Evolutionary conservation across 2,329 filamentous ascomycete species (phyloP).

Genomic region (Ilyonectria sp.): DNA sequence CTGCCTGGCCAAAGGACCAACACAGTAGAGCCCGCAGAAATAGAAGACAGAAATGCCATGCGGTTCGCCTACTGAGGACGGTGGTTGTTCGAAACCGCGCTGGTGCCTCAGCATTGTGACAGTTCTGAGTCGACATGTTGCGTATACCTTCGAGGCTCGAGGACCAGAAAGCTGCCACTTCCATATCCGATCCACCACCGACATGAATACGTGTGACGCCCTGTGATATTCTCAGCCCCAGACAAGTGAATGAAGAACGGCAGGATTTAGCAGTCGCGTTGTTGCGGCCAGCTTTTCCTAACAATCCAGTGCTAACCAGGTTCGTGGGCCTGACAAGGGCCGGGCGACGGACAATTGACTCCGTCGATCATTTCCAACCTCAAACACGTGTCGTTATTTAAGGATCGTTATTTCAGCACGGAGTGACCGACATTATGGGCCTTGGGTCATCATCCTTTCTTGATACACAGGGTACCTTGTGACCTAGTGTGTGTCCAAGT

Average conservation of each 20-base stretch:
- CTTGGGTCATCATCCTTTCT: background rate
- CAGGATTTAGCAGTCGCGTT: background rate
- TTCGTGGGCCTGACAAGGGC: background rate
- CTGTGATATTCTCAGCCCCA: background rate
- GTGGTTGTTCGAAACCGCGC: constrained; percentile 34
- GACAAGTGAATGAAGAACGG: background rate
- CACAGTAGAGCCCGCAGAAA: constrained; percentile 44
- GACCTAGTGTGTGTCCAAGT: too few species aligned
- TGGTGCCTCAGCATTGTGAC: constrained; percentile 38
- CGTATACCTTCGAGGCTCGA: constrained; percentile 32
- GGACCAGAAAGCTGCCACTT: constrained; percentile 28
- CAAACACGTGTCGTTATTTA: background rate
- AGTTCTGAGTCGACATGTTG: constrained; percentile 40
- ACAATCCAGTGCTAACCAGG: background rate
- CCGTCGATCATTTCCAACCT: background rate
- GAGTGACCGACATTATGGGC: background rate
- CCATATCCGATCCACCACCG: background rate
- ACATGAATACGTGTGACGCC: background rate
- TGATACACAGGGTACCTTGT: background rate
- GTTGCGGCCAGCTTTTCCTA: background rate
- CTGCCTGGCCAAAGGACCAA: constrained; percentile 42
- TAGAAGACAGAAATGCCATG: constrained; percentile 46
- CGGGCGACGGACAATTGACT: background rate
- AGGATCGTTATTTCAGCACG: background rate
- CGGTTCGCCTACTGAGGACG: constrained; percentile 39